These are phyloP conservation scores for Blastobotrys elegans DNA, from an alignment of 1,139 yeast species.

Conservation along the genomic window DNA sequence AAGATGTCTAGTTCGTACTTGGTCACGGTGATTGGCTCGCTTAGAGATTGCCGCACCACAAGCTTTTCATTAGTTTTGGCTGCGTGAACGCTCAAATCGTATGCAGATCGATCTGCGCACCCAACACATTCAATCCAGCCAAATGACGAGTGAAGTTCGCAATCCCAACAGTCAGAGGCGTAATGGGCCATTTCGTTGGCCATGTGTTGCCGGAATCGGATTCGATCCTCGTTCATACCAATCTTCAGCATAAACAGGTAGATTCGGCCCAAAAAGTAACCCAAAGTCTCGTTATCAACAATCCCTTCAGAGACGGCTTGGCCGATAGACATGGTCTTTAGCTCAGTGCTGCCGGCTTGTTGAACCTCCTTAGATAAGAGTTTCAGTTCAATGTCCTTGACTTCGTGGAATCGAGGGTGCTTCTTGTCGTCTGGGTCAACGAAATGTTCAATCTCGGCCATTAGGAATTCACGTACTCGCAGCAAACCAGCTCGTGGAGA, in stretches of 20 bases:
- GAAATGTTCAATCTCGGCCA: slow-evolving; percentile 99
- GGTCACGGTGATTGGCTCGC: slow-evolving; percentile 79
- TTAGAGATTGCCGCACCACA: slow-evolving; percentile 85
- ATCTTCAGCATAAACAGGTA: slow-evolving; percentile 76
- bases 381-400: slow-evolving; percentile 64
- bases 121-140: slow-evolving; percentile 99
- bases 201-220: slow-evolving; percentile 99
- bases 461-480: slow-evolving; percentile 96
- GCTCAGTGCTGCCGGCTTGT: slow-evolving; percentile 72
- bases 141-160: slow-evolving; percentile 89
- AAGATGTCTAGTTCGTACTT: slow-evolving; percentile 78
- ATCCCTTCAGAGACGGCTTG: slow-evolving; percentile 84
- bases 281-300: slow-evolving; percentile 96
- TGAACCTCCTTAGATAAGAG: slow-evolving; percentile 86
- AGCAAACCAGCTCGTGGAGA: slow-evolving; percentile 97
- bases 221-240: slow-evolving; percentile 78
- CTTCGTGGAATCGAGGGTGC: slow-evolving; percentile 75
- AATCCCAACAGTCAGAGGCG: slow-evolving; percentile 99
- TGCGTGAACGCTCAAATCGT: slow-evolving; percentile 91
- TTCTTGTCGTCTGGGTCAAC: slow-evolving; percentile 88
- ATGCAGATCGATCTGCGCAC: slow-evolving; percentile 99
- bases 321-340: slow-evolving; percentile 65
- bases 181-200: slow-evolving; percentile 99
- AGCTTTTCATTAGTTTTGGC: slow-evolving; percentile 93
- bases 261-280: slow-evolving; percentile 93